Conservation (phyloP, 2,329 filamentous ascomycete genomes). For the Massarina eburnea region DNA sequence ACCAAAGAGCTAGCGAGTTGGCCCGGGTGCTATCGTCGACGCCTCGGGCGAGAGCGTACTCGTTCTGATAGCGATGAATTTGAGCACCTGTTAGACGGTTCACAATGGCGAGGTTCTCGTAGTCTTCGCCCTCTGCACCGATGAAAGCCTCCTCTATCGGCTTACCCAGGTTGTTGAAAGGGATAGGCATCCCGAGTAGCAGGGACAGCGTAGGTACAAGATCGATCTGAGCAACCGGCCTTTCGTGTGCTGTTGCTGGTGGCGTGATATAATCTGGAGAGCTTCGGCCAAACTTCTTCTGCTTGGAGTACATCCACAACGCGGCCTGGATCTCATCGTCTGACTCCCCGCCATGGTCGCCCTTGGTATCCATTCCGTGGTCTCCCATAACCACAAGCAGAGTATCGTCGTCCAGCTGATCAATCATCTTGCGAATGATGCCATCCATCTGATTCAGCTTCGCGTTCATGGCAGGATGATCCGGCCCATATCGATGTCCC, state of each 20-base stretch:
- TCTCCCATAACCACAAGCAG: constrained; percentile 97
- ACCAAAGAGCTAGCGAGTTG: constrained; percentile 62
- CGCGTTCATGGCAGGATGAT: constrained; percentile 86
- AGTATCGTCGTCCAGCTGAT: constrained; percentile 77
- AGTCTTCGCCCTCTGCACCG: constrained; percentile 67
- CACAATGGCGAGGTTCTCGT: constrained; percentile 75
- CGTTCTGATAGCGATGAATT: constrained; percentile 83
- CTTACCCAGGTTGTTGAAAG: constrained; percentile 90
- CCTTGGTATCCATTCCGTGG: constrained; percentile 96
- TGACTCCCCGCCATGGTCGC: constrained; percentile 97
- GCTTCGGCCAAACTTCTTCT: constrained; percentile 78
- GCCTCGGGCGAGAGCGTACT: constrained; percentile 75
- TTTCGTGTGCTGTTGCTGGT: constrained; percentile 71
- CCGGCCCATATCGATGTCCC: constrained; percentile 91
- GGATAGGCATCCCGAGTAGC: constrained; percentile 86
- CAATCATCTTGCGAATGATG: constrained; percentile 72
- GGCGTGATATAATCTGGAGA: constrained; percentile 60
- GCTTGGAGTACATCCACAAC: constrained; percentile 97
- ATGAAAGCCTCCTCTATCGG: constrained; percentile 95
- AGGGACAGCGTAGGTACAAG: constrained; percentile 89
- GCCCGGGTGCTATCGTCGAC: constrained; percentile 63
- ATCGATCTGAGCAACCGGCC: constrained; percentile 84
- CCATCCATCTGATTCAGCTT: constrained; percentile 91
- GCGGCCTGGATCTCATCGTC: constrained; percentile 94
- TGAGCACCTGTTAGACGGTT: constrained; percentile 79